phyloP scores from a whole-genome alignment of 768 basidiomycete genomes.

The Tricholoma bakamatsutake region DNA sequence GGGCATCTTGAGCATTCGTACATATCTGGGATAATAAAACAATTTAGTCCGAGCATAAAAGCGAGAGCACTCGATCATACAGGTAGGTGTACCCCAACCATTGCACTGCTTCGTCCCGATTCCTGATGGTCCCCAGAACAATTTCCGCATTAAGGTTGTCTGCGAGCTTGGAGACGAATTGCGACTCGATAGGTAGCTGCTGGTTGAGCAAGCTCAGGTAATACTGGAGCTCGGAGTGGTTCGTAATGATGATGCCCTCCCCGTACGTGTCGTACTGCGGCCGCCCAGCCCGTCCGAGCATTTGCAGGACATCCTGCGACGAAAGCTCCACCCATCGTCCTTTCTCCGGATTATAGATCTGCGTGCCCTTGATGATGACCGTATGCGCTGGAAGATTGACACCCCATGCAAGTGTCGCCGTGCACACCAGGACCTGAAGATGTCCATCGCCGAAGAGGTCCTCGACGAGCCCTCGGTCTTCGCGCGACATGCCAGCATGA shows the following conservation, averaged over 20 bases:
- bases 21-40: slow-evolving; percentile 53
- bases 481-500: slow-evolving; percentile 93
- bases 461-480: slow-evolving; percentile 88
- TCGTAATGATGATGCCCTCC: slow-evolving; percentile 98
- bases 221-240: slow-evolving; percentile 94
- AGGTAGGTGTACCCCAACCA: slow-evolving; percentile 96
- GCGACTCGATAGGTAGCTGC: slow-evolving; percentile 95
- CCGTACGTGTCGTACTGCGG: slow-evolving; percentile 97
- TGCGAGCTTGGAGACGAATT: slow-evolving; percentile 86
- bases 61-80: slow-evolving; percentile 32
- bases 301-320: slow-evolving; percentile 94
- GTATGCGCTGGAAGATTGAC: slow-evolving; percentile 97
- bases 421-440: slow-evolving; percentile 92
- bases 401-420: slow-evolving; percentile 98
- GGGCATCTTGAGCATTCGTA: slow-evolving; percentile 90
- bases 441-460: slow-evolving; percentile 91
- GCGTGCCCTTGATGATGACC: slow-evolving; percentile 99
- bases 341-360: slow-evolving; percentile 99
- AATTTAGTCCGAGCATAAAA: slow-evolving; percentile 2
- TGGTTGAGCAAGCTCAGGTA: slow-evolving; percentile 94
- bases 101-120: slow-evolving; percentile 94
- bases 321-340: slow-evolving; percentile 96
- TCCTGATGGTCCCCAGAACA: slow-evolving; percentile 89
- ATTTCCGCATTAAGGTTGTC: slow-evolving; percentile 98
- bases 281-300: slow-evolving; percentile 96